phyloP scores from a whole-genome alignment of 1,284 basidiomycete genomes.

The Trichosporon sp. region DNA sequence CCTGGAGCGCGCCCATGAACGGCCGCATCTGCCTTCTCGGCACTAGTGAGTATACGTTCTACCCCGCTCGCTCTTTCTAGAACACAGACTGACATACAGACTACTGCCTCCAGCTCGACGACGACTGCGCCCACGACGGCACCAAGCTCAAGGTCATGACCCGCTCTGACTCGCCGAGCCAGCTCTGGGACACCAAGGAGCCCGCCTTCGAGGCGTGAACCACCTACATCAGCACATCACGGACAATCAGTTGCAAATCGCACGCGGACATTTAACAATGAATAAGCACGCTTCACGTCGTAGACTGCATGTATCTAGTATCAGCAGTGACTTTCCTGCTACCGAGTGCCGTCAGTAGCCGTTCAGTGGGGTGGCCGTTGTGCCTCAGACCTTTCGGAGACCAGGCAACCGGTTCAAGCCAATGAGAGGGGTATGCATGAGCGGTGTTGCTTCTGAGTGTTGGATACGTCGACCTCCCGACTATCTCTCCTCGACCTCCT shows the following conservation, averaged over 20 bases:
- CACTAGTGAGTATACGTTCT: not conserved
- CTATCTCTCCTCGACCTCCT: conserved; percentile 26
- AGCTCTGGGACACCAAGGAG: conserved; percentile 8
- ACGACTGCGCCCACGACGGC: conserved; percentile 18
- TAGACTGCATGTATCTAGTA: conserved; percentile 5
- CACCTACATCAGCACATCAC: not conserved
- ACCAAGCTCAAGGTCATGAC: conserved; percentile 17
- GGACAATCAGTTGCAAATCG: conserved; percentile 3
- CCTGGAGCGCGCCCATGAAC: conserved; percentile 7
- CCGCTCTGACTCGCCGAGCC: not conserved
- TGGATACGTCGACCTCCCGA: not conserved
- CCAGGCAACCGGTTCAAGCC: not conserved
- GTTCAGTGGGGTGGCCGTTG: not conserved
- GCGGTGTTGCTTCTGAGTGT: not conserved
- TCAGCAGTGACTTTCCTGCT: not conserved
- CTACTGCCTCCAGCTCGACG: conserved; percentile 14
- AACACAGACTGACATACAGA: not conserved
- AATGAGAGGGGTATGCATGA: conserved; percentile 13
- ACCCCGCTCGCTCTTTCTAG: too few relatives aligned
- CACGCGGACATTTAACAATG: conserved; percentile 1
- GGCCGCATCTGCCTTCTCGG: conserved; percentile 10
- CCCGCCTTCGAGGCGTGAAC: not conserved
- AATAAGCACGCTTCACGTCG: not conserved
- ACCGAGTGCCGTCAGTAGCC: too few relatives aligned
- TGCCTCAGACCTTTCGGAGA: not conserved